These are phyloP conservation scores for Pythium diclinum DNA, from an alignment of 352 stramenopile species.

Conservation along the genomic window DNA sequence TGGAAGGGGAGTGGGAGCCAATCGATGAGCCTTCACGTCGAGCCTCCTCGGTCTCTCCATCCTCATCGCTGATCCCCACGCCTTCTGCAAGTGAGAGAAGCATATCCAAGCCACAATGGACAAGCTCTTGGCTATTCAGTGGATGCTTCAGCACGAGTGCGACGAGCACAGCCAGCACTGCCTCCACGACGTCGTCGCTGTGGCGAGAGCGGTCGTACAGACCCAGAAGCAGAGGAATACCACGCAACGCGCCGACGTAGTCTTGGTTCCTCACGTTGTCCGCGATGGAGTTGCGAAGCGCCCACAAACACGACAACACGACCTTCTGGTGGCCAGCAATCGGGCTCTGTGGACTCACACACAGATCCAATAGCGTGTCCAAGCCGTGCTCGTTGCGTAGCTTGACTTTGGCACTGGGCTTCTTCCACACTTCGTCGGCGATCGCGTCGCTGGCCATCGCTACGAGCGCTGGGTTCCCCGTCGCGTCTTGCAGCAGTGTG, in stretches of 20 bases:
- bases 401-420: constrained; percentile 49
- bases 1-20: constrained; percentile 10
- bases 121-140: constrained; percentile 63
- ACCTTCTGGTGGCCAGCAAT: constrained; percentile 26
- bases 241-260: constrained; percentile 48
- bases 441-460: constrained; percentile 75
- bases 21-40: constrained; percentile 17
- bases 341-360: constrained; percentile 23
- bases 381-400: constrained; percentile 67
- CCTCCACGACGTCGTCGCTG: constrained; percentile 58
- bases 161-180: constrained; percentile 48
- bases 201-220: constrained; percentile 43
- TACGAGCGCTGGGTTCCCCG: constrained; percentile 50
- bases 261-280: constrained; percentile 67
- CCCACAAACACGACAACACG: constrained; percentile 64
- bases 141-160: constrained; percentile 54
- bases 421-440: constrained; percentile 73
- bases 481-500: constrained; percentile 46
- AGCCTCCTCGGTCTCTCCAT: constrained; percentile 32
- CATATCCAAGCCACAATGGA: constrained; percentile 56
- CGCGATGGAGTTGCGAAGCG: constrained; percentile 51
- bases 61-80: constrained; percentile 2
- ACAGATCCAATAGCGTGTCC: constrained; percentile 57
- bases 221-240: constrained; percentile 42
- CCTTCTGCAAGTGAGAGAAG: constrained; percentile 51